Conservation (phyloP, 2,329 filamentous ascomycete species). For the Fusarium sacchari region DNA sequence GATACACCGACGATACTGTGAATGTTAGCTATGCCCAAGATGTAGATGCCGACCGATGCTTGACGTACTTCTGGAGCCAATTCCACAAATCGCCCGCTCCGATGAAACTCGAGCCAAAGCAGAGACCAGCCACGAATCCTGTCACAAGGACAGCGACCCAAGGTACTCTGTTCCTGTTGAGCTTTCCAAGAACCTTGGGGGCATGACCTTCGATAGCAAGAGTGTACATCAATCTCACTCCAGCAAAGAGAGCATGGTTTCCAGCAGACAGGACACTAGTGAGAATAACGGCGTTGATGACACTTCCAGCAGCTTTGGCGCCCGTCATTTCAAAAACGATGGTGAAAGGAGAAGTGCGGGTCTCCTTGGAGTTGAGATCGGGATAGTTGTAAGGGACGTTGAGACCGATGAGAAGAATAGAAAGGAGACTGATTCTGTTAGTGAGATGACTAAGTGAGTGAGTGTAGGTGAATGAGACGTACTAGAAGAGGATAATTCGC, state of each 20-base stretch:
- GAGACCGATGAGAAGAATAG: conserved; percentile 61
- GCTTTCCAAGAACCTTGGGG: conserved; percentile 60
- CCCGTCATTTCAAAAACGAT: conserved; percentile 70
- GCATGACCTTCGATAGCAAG: conserved; percentile 60
- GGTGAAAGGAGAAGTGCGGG: conserved; percentile 56
- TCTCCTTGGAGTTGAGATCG: conserved; percentile 46
- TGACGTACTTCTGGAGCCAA: conserved; percentile 71
- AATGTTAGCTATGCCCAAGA: conserved; percentile 14
- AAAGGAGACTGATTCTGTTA: conserved; percentile 47
- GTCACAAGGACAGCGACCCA: conserved; percentile 60
- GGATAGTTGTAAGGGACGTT: conserved; percentile 66
- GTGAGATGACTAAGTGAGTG: neutral
- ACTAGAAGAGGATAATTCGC: conserved; percentile 66
- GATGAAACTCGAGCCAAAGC: conserved; percentile 73
- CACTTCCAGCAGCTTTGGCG: conserved; percentile 58
- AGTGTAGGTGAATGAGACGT: neutral
- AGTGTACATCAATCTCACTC: conserved; percentile 49
- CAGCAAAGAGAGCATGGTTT: conserved; percentile 52
- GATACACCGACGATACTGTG: conserved; percentile 70
- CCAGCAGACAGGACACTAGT: conserved; percentile 52
- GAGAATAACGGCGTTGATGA: conserved; percentile 69
- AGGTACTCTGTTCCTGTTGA: conserved; percentile 51
- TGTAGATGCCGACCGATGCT: neutral
- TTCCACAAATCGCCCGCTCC: conserved; percentile 72
- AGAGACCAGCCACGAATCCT: conserved; percentile 66